Conservation (phyloP, 1,284 basidiomycete genomes). For the Sporisorium sorghi region DNA sequence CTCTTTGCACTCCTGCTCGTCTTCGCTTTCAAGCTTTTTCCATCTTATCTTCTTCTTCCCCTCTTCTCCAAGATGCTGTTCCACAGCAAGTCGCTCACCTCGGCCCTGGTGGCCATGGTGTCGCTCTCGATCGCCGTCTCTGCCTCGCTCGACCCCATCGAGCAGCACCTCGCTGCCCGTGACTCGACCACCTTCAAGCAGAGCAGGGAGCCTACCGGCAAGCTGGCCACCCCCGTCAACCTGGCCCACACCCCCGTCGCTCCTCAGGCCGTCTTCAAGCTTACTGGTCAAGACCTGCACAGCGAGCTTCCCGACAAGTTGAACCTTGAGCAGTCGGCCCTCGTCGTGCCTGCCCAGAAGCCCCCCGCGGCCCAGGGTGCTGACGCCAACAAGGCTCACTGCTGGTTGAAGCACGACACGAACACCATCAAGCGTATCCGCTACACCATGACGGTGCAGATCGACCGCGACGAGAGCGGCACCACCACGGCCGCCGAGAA, state of each 20-base stretch:
- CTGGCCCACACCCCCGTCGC: constrained; percentile 2
- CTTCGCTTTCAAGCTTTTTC: not conserved
- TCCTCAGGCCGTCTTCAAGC: constrained; percentile 16
- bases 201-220: constrained; percentile 24
- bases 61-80: constrained; percentile 14
- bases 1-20: not conserved
- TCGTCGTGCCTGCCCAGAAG: constrained; percentile 6
- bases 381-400: constrained; percentile 24
- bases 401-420: constrained; percentile 17
- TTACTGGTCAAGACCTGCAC: constrained; percentile 35
- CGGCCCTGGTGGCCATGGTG: constrained; percentile 35
- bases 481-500: not conserved
- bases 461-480: constrained; percentile 43
- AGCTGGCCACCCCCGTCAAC: constrained; percentile 28
- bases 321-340: constrained; percentile 3
- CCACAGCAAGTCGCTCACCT: constrained; percentile 11
- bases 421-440: constrained; percentile 35
- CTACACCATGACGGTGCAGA: constrained; percentile 27
- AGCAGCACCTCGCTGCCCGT: constrained; percentile 23
- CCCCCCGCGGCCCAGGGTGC: too few relatives aligned
- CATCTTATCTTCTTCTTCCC: not conserved
- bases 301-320: not conserved
- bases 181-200: constrained; percentile 2
- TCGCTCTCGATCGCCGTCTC: constrained; percentile 26
- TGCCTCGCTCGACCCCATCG: constrained; percentile 25